Conservation (phyloP, 2,329 filamentous ascomycete genomes). For the Pochonia chlamydosporia region DNA sequence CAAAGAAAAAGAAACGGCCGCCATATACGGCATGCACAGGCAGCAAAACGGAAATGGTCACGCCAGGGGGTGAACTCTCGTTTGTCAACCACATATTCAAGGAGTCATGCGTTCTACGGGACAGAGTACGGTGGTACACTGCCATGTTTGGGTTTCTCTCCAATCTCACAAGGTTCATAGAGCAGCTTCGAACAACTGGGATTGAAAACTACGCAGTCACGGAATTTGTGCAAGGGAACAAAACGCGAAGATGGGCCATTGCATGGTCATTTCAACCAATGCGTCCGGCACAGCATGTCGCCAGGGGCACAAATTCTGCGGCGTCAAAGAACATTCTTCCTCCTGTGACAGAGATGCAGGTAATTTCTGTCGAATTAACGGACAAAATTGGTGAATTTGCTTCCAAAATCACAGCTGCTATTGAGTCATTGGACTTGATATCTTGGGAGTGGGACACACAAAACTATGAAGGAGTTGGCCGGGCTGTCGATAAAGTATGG, state of each 20-base stretch:
- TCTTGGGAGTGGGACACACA: conserved; percentile 59
- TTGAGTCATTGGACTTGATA: conserved; percentile 51
- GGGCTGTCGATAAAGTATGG: conserved; percentile 71
- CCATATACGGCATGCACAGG: conserved; percentile 74
- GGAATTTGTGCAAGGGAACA: conserved; percentile 69
- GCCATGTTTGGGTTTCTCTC: conserved; percentile 81
- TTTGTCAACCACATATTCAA: conserved; percentile 68
- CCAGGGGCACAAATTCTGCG: conserved; percentile 36
- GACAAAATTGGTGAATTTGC: conserved; percentile 33
- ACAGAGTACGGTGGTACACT: conserved; percentile 78
- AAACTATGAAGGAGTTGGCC: conserved; percentile 51
- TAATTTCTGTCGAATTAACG: conserved; percentile 39
- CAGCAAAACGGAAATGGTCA: conserved; percentile 79
- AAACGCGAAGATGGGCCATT: conserved; percentile 80
- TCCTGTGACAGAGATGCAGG: conserved; percentile 29
- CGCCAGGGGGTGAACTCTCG: conserved; percentile 66
- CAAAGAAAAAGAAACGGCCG: conserved; percentile 57
- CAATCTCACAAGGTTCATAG: conserved; percentile 59
- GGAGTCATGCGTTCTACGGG: conserved; percentile 57
- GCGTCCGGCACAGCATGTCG: conserved; percentile 50
- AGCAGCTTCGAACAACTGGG: conserved; percentile 46
- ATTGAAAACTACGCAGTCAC: conserved; percentile 79
- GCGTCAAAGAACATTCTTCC: conserved; percentile 38
- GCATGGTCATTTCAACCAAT: conserved; percentile 76
- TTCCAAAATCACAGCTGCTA: conserved; percentile 32